Conservation (phyloP, 352 stramenopile genomes). For the Pythium sp. region DNA sequence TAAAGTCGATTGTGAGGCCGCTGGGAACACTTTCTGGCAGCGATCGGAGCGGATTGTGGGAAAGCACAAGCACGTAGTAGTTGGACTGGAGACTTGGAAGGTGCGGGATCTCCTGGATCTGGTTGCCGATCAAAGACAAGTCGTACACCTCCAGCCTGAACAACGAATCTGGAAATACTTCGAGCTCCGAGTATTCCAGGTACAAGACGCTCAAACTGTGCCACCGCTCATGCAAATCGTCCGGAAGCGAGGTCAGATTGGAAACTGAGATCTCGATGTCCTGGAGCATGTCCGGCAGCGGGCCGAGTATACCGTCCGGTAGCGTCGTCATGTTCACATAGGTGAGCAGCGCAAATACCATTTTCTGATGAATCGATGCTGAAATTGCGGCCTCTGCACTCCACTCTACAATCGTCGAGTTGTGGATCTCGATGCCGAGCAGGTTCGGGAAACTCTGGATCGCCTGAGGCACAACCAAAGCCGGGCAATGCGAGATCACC, state of each 20-base stretch:
- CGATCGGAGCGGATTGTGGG: conserved; percentile 22
- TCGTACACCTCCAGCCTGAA: conserved; percentile 12
- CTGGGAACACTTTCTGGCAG: conserved; percentile 16
- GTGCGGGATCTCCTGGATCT: conserved; percentile 5
- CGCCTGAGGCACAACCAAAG: conserved; percentile 13
- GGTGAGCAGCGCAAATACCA: conserved; percentile 25
- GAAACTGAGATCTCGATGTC: conserved; percentile 27
- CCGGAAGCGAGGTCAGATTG: conserved; percentile 21
- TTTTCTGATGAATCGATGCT: conserved; percentile 13
- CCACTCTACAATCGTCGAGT: conserved; percentile 29
- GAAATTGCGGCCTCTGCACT: conserved; percentile 19
- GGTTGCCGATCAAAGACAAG: conserved; percentile 18
- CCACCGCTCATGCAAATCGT: conserved; percentile 20
- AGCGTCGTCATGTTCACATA: conserved; percentile 33
- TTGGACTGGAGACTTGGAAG: conserved; percentile 3
- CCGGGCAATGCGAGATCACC: conserved; percentile 28
- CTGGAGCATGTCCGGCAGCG: conserved; percentile 18
- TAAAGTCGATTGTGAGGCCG: conserved; percentile 15
- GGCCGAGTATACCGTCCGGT: conserved; percentile 17
- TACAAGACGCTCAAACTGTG: conserved; percentile 21
- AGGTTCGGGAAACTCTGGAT: conserved; percentile 29
- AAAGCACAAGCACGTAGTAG: conserved; percentile 25
- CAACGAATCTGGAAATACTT: conserved; percentile 7
- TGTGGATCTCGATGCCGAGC: conserved; percentile 34
- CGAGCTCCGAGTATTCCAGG: conserved; percentile 21